These are phyloP conservation scores for Aspergillus steynii DNA, from an alignment of 495 filamentous ascomycete genomes.

Conservation along the genomic window DNA sequence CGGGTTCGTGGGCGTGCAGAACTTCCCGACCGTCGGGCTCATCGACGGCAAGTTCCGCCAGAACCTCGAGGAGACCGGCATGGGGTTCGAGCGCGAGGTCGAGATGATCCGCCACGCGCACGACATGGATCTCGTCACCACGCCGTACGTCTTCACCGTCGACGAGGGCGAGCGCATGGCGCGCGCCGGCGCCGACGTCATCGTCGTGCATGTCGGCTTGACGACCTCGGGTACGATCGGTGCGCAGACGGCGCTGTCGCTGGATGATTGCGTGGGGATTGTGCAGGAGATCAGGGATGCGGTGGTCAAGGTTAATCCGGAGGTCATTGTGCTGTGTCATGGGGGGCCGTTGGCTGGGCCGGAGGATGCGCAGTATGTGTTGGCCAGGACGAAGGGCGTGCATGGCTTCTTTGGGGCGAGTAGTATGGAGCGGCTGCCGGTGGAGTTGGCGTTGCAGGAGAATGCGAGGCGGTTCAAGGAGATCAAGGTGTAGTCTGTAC, in stretches of 20 bases:
- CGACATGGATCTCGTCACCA: slow-evolving; percentile 60
- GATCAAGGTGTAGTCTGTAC: slow-evolving; percentile 23
- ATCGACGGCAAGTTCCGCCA: slow-evolving; percentile 66
- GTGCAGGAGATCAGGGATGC: slow-evolving; percentile 65
- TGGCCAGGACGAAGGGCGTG: slow-evolving; percentile 57
- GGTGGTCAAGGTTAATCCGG: slow-evolving; percentile 49
- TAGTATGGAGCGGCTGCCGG: slow-evolving; percentile 69
- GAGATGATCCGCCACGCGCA: slow-evolving; percentile 60
- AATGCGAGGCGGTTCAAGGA: slow-evolving; percentile 62
- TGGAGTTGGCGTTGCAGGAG: slow-evolving; percentile 64
- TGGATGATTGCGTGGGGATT: slow-evolving; percentile 59
- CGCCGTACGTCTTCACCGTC: slow-evolving; percentile 66
- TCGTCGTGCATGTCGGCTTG: slow-evolving; percentile 70
- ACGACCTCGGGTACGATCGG: slow-evolving; percentile 67
- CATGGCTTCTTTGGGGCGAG: slow-evolving; percentile 74
- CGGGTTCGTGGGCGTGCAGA: slow-evolving; percentile 68
- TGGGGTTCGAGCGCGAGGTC: slow-evolving; percentile 65
- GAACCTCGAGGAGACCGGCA: slow-evolving; percentile 70
- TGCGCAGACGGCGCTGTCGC: slow-evolving; percentile 55
- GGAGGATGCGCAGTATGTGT: slow-evolving; percentile 62
- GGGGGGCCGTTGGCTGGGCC: slow-evolving; percentile 66
- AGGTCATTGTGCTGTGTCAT: slow-evolving; percentile 69
- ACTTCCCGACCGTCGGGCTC: slow-evolving; percentile 71
- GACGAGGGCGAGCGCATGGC: slow-evolving; percentile 62
- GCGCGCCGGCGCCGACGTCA: slow-evolving; percentile 61